Conservation (phyloP, 2,329 filamentous ascomycete species). For the Xylariaceae sp. region DNA sequence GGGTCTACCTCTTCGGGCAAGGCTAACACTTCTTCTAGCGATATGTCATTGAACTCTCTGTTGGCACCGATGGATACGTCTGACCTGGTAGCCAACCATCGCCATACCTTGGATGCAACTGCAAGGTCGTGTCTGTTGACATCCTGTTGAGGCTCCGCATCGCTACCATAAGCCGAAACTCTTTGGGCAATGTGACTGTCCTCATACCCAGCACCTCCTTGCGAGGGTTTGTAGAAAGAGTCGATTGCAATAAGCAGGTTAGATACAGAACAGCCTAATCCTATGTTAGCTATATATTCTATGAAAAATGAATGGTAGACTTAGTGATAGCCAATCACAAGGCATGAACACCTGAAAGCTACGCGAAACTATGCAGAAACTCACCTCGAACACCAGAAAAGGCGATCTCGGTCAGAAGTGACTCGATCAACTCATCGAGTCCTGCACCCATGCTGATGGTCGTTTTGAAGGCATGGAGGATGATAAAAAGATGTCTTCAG, state of each 20-base stretch:
- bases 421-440: constrained; percentile 54
- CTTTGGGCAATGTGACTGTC: background rate
- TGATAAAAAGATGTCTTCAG: constrained; percentile 26
- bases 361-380: constrained; percentile 29
- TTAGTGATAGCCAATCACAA: constrained; percentile 9
- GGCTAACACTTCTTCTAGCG: constrained; percentile 49
- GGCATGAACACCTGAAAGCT: background rate
- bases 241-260: constrained; percentile 37
- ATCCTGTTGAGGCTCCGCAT: constrained; percentile 11
- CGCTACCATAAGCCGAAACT: background rate
- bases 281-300: constrained; percentile 26
- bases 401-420: constrained; percentile 52
- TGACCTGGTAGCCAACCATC: constrained; percentile 48
- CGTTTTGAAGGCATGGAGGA: constrained; percentile 31
- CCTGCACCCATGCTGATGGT: constrained; percentile 46
- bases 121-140: constrained; percentile 37
- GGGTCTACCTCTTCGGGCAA: constrained; percentile 44
- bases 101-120: constrained; percentile 51
- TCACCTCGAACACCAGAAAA: constrained; percentile 52
- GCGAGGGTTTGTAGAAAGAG: constrained; percentile 33
- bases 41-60: constrained; percentile 46
- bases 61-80: constrained; percentile 50
- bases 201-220: background rate
- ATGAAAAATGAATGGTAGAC: no score
- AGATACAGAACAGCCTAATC: constrained; percentile 39